Evolutionary conservation across 2,329 filamentous ascomycete genomes (phyloP), one percentile per base, ranked within the genome.

Genomic region (Fusarium subglutinans): DNA sequence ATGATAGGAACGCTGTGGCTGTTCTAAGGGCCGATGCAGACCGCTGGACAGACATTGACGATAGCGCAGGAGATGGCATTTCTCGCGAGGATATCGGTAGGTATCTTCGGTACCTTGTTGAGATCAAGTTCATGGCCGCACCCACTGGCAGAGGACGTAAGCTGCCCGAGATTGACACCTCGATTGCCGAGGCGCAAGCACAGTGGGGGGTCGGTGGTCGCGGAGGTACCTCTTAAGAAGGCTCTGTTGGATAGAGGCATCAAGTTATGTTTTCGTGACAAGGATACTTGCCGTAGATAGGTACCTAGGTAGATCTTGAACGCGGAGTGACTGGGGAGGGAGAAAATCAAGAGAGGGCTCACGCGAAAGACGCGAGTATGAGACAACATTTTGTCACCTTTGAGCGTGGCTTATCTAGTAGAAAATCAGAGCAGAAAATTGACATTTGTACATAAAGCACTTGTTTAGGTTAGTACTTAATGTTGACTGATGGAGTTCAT

Each of bases 1-100:
- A 59, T 59, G 44, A 59, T 20, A 37, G 56, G 14, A 59, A 59
- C 22, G 56, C 43, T 13, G 20, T 59, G 18, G 43, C 56, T 59
- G 24, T 59, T 37, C 56, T 59, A 8, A 59, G 37, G 43, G 43
- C 43, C 18, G 56, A 59, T 40, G 56, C 56, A 50, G 56, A 59
- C 43, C 43, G 44, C 15, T 59, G 56, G 56, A 59, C 44, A 59
- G 56, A 47, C 15, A 30, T 51, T 30, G 56, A 59, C n/a, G 56
- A 59, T n/a, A 59, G 56, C 47, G 56, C 56, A 38, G 56, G 56
- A 30, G 56, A 59, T 15, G 56, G 56, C 20, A 59, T 59, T n/a
- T 28, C 30, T 38, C 24, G 43, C 13, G 56, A 59, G 30, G 24
- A 37, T 24, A 37, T 59, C 28, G 56, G 56, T 10, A 37, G 45